Evolutionary conservation across 176 grass and related monocot species (phyloP), one percentile per base, ranked within the genome.

Genomic region (Oryza australiensis): DNA sequence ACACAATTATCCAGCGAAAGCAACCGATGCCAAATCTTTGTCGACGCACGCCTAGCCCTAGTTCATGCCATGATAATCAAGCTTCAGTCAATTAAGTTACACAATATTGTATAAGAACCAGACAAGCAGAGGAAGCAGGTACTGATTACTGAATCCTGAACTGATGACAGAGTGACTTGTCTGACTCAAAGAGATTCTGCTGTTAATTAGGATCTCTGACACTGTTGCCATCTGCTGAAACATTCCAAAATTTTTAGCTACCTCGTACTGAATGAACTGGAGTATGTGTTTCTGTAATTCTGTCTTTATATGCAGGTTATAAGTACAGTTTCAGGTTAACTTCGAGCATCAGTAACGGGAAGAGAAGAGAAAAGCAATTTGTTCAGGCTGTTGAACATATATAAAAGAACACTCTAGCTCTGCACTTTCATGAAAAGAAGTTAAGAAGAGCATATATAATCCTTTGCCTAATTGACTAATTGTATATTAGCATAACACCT

Each of bases 341-440:
- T 62, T 34, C 0, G 28, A 83, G 34, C 80, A 83, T 9, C 42
- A 75, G 42, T 75, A 75, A 74, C 38, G 7, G 8, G 41, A 51
- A 66, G 59, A 26, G 28, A 74, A 71, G 81, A 82, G 78, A n/a
- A 24, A 60, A 3, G 20, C 20, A 60, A 60, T 66, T 77, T 32
- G 15, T 27, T 28, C 65, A 53, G 24, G 59, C 13, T 67, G 59
- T 26, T 77, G 20, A 42, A 72, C 73, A 78, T 88, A 27, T 66
- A 64, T 55, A 84, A 86, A 82, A 82, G 5, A 62, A 77, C 26
- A 80, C 15, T 30, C 65, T 23, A 81, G 38, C 27, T 40, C 72
- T 14, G 59, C 5, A 46, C 83, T 78, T 77, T 76, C 88, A 62
- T 86, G 73, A 86, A 90, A 89, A 89, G 83, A 89, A 89, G 88